Conservation (phyloP, 1,284 basidiomycete species). For the Rhodotorula sp. region DNA sequence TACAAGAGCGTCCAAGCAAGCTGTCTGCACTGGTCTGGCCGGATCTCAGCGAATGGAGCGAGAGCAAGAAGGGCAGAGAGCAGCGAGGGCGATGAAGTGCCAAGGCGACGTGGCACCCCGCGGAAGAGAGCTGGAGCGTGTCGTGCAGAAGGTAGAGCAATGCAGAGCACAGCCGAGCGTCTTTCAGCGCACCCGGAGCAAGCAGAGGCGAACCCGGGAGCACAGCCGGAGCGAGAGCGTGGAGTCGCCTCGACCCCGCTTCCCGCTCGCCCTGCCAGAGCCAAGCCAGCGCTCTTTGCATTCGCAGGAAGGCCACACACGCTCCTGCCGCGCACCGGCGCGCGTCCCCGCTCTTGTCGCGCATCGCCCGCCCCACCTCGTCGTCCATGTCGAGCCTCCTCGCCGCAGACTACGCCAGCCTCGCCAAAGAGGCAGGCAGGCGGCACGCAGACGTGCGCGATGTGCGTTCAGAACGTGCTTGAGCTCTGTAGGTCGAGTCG, state of each 20-base stretch:
- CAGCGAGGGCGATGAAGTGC: background rate
- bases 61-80: background rate
- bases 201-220: too few species aligned
- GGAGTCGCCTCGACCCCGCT: too few species aligned
- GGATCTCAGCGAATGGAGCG: background rate
- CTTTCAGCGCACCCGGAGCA: too few species aligned
- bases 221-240: too few species aligned
- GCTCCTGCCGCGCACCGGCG: too few species aligned
- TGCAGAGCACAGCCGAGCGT: background rate
- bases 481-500: conserved; percentile 55
- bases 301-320: too few species aligned
- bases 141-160: too few species aligned
- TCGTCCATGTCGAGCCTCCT: conserved; percentile 8
- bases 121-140: background rate
- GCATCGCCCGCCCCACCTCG: background rate
- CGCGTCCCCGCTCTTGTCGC: too few species aligned
- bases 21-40: background rate
- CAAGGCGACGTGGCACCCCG: background rate
- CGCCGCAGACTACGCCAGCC: conserved; percentile 56
- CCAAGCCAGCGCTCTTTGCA: too few species aligned
- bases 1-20: background rate
- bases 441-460: conserved; percentile 81
- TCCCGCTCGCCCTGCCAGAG: too few species aligned
- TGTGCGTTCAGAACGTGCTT: conserved; percentile 57
- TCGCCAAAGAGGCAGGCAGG: conserved; percentile 75